A percentile compares a stretch with the other conserved stretches of the same genome.
phyloP scores from a whole-genome alignment of 495 filamentous ascomycete species.

The Chaetomium cochliodes region DNA sequence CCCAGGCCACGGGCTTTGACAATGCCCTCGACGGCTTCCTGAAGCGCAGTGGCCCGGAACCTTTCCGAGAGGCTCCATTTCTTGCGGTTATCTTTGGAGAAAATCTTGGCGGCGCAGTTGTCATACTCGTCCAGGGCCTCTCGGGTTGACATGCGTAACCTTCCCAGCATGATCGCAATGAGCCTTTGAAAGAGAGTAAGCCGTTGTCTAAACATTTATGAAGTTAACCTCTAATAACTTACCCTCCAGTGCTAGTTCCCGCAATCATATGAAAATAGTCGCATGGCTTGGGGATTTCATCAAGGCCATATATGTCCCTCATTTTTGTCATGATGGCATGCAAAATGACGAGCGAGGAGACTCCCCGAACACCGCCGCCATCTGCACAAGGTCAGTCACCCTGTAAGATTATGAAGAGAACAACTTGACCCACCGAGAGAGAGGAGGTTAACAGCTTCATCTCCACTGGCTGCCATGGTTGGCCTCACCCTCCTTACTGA shows the following conservation, averaged over 20 bases:
- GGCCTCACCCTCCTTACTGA: background rate
- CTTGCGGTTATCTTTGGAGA: slow-evolving; percentile 30
- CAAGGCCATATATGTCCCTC: slow-evolving; percentile 20
- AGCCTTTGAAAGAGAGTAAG: slow-evolving; percentile 22
- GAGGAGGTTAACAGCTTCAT: slow-evolving; percentile 25
- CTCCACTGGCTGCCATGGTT: background rate
- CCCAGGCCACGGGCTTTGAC: slow-evolving; percentile 15
- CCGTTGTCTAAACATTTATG: background rate
- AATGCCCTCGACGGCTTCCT: slow-evolving; percentile 17
- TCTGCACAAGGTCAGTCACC: slow-evolving; percentile 25
- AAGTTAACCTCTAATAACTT: background rate
- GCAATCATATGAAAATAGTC: slow-evolving; percentile 43
- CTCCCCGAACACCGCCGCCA: slow-evolving; percentile 42
- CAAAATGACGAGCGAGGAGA: slow-evolving; percentile 39
- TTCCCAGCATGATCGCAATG: slow-evolving; percentile 40
- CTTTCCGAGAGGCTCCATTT: slow-evolving; percentile 15
- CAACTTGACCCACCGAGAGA: slow-evolving; percentile 22
- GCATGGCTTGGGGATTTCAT: slow-evolving; percentile 35
- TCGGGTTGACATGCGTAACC: slow-evolving; percentile 35
- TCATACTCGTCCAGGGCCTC: slow-evolving; percentile 37
- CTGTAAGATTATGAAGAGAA: background rate
- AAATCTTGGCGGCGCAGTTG: slow-evolving; percentile 30
- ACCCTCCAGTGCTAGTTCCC: slow-evolving; percentile 45
- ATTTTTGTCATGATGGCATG: slow-evolving; percentile 37
- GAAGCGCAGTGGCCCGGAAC: slow-evolving; percentile 20